Conservation (phyloP, 1,284 basidiomycete species). For the Leccinum subspadiceum region DNA sequence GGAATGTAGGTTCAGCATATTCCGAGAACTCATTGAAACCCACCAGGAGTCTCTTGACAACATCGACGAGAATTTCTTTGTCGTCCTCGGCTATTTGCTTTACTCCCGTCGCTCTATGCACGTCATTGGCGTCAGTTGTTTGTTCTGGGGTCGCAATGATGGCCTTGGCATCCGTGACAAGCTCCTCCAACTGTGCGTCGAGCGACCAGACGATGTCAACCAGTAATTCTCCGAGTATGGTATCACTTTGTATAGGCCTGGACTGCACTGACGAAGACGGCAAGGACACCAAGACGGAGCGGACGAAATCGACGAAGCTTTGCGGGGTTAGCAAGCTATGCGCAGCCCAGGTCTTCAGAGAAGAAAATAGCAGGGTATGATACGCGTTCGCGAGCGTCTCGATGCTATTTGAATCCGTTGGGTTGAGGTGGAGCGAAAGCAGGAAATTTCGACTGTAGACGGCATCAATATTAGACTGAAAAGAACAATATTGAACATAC, state of each 20-base stretch:
- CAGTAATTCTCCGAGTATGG: conserved; percentile 61
- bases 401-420: conserved; percentile 46
- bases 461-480: conserved; percentile 12
- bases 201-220: conserved; percentile 79
- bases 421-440: conserved; percentile 54
- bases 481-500: conserved; percentile 36
- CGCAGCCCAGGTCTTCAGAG: conserved; percentile 54
- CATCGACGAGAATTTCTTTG: conserved; percentile 54
- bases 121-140: conserved; percentile 9
- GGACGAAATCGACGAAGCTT: conserved; percentile 59
- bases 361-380: conserved; percentile 60
- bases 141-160: conserved; percentile 21
- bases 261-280: conserved; percentile 57
- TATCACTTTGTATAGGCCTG: conserved; percentile 37
- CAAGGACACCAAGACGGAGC: conserved; percentile 54
- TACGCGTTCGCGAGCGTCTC: conserved; percentile 63
- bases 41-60: conserved; percentile 68
- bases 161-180: conserved; percentile 51
- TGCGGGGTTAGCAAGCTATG: conserved; percentile 44
- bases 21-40: conserved; percentile 27
- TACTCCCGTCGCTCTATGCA: conserved; percentile 38
- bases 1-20: conserved; percentile 6
- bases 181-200: conserved; percentile 73
- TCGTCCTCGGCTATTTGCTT: conserved; percentile 58
- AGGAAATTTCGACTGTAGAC: conserved; percentile 55